These are phyloP conservation scores for Kluyveromyces siamensis DNA, from an alignment of 805 yeast species.

Conservation along the genomic window DNA sequence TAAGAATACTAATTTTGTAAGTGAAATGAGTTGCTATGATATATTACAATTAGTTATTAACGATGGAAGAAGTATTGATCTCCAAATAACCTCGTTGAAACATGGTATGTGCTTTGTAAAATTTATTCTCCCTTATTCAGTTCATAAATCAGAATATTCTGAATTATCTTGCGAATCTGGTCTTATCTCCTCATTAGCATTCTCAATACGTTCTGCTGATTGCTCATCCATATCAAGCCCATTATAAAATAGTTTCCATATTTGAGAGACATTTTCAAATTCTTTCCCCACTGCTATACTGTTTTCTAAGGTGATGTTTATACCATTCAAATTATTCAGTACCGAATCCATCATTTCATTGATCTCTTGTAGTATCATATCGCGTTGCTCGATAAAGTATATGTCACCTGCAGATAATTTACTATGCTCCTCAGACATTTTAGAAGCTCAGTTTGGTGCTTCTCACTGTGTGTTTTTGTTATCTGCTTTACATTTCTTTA, in stretches of 20 bases:
- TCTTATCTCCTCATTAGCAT: conserved; percentile 3
- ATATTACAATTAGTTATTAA: background rate
- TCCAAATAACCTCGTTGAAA: background rate
- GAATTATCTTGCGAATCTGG: background rate
- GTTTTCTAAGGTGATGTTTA: conserved; percentile 59
- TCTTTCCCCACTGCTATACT: conserved; percentile 68
- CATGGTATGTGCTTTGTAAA: too few species aligned
- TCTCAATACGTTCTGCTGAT: conserved; percentile 4
- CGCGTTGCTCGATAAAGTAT: conserved; percentile 24
- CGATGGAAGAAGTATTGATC: background rate
- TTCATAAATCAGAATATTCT: background rate
- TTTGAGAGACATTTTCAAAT: conserved; percentile 58
- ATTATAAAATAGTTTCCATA: conserved; percentile 64
- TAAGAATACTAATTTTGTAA: background rate
- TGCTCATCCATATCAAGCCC: conserved; percentile 27
- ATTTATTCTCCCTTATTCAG: too few species aligned
- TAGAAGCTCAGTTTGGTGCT: background rate
- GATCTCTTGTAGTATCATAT: conserved; percentile 23
- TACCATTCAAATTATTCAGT: conserved; percentile 49
- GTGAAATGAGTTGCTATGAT: background rate
- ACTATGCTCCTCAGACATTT: conserved; percentile 3
- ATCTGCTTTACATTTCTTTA: background rate
- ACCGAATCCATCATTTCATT: conserved; percentile 50
- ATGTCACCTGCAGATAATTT: conserved; percentile 13
- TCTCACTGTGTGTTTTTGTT: background rate